Evolutionary conservation across 2,329 filamentous ascomycete species (phyloP).

Genomic region (Meredithiella fracta): DNA sequence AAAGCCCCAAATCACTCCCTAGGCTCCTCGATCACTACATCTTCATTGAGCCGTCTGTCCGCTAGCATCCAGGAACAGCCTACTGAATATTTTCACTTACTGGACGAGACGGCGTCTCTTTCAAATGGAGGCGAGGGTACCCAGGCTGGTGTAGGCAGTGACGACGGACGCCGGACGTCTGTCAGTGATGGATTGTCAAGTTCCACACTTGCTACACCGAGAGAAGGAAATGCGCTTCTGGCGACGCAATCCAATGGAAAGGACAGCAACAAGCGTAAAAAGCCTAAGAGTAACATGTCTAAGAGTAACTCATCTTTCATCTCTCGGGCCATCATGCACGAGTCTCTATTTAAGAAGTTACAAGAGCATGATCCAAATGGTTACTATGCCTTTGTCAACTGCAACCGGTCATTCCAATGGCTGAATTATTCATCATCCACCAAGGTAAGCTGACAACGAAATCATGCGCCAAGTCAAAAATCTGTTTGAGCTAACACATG

Average conservation of each 20-base stretch:
- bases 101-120: background rate
- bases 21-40: constrained; percentile 33
- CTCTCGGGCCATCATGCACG: constrained; percentile 85
- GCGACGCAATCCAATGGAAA: constrained; percentile 35
- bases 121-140: constrained; percentile 24
- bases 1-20: constrained; percentile 38
- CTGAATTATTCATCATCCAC: constrained; percentile 64
- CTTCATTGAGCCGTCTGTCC: constrained; percentile 28
- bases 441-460: constrained; percentile 32
- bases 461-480: no score
- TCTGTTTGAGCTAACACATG: no score
- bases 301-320: constrained; percentile 99
- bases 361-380: constrained; percentile 64
- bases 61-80: constrained; percentile 45
- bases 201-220: constrained; percentile 51
- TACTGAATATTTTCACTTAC: constrained; percentile 18
- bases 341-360: constrained; percentile 60
- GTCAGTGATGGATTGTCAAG: constrained; percentile 32
- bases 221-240: constrained; percentile 68
- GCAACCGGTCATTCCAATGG: constrained; percentile 94
- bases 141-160: constrained; percentile 36
- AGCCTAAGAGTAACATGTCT: constrained; percentile 95
- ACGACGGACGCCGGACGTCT: constrained; percentile 37
- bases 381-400: constrained; percentile 81
- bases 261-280: constrained; percentile 68